A percentile compares a stretch with the other conserved stretches of the same genome.
phyloP scores from a whole-genome alignment of 257 asterid genomes.

The Osmanthus fragrans region DNA sequence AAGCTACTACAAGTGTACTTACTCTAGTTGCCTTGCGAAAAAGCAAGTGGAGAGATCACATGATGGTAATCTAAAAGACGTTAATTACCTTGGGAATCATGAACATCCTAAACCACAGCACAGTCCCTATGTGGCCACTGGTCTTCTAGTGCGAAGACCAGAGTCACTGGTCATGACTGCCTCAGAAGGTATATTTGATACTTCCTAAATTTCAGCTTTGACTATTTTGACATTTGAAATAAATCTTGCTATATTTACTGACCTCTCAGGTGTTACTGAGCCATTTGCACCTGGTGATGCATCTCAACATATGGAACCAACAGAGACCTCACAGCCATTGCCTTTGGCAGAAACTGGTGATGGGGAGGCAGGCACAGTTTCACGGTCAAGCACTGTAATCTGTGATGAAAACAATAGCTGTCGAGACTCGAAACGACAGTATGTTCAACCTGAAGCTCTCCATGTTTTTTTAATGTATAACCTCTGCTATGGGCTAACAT shows the following conservation, averaged over 20 bases:
- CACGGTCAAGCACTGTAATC: conserved; percentile 35
- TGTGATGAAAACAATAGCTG: conserved; percentile 39
- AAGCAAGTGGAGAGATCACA: conserved; percentile 87
- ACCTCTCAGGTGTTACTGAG: conserved; percentile 47
- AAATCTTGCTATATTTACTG: conserved; percentile 23
- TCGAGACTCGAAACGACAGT: conserved; percentile 69
- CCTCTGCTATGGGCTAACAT: conserved; percentile 18
- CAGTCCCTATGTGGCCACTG: conserved; percentile 44
- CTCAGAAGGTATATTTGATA: conserved; percentile 44
- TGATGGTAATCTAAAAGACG: conserved; percentile 65
- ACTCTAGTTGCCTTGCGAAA: conserved; percentile 66
- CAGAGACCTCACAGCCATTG: conserved; percentile 30
- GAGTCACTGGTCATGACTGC: conserved; percentile 33
- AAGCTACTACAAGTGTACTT: conserved; percentile 87
- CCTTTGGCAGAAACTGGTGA: conserved; percentile 36
- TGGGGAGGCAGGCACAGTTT: conserved; percentile 33
- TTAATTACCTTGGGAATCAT: conserved; percentile 71
- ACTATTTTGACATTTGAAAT: background rate
- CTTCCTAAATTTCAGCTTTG: conserved; percentile 11
- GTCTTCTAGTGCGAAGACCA: conserved; percentile 36
- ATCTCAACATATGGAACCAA: conserved; percentile 37
- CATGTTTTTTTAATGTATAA: conserved; percentile 13
- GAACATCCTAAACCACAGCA: conserved; percentile 69
- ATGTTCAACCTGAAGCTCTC: conserved; percentile 33
- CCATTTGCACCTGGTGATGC: conserved; percentile 28